Evolutionary conservation across 495 filamentous ascomycete genomes (phyloP).

Genomic region (Penicillium egyptiacum): DNA sequence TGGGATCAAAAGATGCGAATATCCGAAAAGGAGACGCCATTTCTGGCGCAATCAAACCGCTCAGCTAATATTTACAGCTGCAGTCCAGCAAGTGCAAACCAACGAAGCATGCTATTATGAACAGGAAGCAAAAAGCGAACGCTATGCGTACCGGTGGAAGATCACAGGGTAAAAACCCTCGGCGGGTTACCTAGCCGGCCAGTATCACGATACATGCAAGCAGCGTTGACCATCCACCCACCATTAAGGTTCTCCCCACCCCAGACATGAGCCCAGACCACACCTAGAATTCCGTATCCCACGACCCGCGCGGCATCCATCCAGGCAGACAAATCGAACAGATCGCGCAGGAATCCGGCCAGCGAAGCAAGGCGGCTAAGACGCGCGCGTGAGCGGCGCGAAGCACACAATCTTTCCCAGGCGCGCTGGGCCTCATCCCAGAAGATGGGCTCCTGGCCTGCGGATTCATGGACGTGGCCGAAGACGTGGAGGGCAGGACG

Average conservation of each 20-base stretch:
- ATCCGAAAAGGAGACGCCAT: not conserved
- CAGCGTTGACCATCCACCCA: slow-evolving; percentile 73
- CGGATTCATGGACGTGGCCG: slow-evolving; percentile 77
- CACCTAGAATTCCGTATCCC: slow-evolving; percentile 58
- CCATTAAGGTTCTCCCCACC: slow-evolving; percentile 56
- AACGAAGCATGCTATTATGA: not conserved
- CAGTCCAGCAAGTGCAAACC: not conserved
- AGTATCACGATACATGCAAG: slow-evolving; percentile 66
- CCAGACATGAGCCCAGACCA: slow-evolving; percentile 73
- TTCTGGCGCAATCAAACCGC: not conserved
- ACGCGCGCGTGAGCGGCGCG: slow-evolving; percentile 32
- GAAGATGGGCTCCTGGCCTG: slow-evolving; percentile 63
- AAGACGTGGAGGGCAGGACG: slow-evolving; percentile 82
- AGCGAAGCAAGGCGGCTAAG: slow-evolving; percentile 27
- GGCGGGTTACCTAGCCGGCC: slow-evolving; percentile 63
- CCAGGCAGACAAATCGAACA: slow-evolving; percentile 58
- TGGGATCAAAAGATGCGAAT: not conserved
- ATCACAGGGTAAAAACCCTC: slow-evolving; percentile 55
- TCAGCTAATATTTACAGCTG: not conserved
- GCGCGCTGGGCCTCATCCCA: slow-evolving; percentile 74
- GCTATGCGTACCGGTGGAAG: slow-evolving; percentile 8
- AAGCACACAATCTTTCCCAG: slow-evolving; percentile 62
- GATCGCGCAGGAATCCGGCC: slow-evolving; percentile 51
- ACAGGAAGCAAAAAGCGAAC: not conserved
- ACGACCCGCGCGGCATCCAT: slow-evolving; percentile 59